Percentiles rank a stretch among this genome's conserved stretches.
Conservation (phyloP, 176 grass and related monocot genomes). For the Rhipidocladum racemiflorum region DNA sequence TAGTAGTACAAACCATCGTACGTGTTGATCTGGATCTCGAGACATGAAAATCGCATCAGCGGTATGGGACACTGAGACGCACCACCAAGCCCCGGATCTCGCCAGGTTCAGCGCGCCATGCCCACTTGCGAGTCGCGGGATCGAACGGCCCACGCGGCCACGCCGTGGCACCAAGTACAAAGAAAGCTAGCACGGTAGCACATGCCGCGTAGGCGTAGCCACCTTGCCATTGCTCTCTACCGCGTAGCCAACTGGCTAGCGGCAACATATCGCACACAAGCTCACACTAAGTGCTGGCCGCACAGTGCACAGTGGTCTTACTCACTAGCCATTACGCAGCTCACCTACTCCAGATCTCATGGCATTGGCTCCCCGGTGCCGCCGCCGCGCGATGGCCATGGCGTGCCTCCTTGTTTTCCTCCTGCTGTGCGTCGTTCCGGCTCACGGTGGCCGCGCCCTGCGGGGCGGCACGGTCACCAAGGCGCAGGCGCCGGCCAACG, state of each 20-base stretch:
- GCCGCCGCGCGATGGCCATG: constrained; percentile 2
- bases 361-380: background rate
- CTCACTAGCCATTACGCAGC: constrained; percentile 32
- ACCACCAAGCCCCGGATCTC: constrained; percentile 33
- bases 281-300: background rate
- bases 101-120: background rate
- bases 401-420: constrained; percentile 23
- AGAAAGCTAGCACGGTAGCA: background rate
- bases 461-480: background rate
- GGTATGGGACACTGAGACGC: background rate
- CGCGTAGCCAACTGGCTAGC: no score
- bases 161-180: background rate
- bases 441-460: constrained; percentile 1
- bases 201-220: background rate
- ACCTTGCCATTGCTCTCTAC: no score
- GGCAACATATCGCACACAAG: background rate
- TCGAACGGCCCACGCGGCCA: background rate
- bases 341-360: constrained; percentile 51
- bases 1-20: background rate
- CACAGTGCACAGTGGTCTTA: background rate
- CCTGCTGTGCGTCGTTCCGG: background rate
- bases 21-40: constrained; percentile 16
- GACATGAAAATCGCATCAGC: constrained; percentile 21
- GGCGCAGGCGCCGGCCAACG: constrained; percentile 6
- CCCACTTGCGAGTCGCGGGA: background rate